These are phyloP conservation scores for Pleurotus tuber-regium DNA, from an alignment of 768 basidiomycete genomes.

Conservation along the genomic window DNA sequence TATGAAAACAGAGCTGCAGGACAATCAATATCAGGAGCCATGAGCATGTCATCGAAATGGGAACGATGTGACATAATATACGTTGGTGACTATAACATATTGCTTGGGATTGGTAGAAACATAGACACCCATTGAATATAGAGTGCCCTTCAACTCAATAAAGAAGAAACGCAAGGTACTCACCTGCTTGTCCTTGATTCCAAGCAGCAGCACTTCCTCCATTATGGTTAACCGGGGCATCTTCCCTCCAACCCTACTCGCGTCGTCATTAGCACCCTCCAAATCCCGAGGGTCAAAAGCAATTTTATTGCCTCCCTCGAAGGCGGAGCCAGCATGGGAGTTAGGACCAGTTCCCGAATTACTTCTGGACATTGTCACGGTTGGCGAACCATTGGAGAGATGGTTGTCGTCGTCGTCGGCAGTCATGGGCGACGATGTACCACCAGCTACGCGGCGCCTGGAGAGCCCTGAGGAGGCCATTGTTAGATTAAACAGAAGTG, in stretches of 20 bases:
- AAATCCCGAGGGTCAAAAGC: conserved; percentile 94
- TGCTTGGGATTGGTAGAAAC: conserved; percentile 2
- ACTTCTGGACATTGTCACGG: conserved; percentile 15
- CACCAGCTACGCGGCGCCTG: conserved; percentile 50
- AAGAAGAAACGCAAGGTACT: conserved; percentile 18
- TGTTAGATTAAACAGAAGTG: not conserved
- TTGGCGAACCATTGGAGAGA: conserved; percentile 15
- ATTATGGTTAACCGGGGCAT: conserved; percentile 89
- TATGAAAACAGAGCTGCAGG: conserved; percentile 6
- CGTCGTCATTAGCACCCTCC: conserved; percentile 63
- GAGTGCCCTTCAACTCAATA: too few species aligned
- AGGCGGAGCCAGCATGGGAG: conserved; percentile 76
- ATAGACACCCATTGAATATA: conserved; percentile 5
- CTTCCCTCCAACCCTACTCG: conserved; percentile 56
- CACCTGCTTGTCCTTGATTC: conserved; percentile 96
- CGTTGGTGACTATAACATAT: conserved; percentile 1
- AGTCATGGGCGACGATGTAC: conserved; percentile 32
- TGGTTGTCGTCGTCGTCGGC: conserved; percentile 33
- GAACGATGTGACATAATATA: conserved; percentile 11
- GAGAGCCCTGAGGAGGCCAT: conserved; percentile 59
- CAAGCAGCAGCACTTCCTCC: conserved; percentile 94
- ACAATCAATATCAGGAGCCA: too few species aligned
- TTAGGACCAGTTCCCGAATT: conserved; percentile 18
- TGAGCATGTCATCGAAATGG: conserved; percentile 11
- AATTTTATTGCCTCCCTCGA: conserved; percentile 83